Evolutionary conservation across 495 filamentous ascomycete species (phyloP).

Genomic region (Xylaria palmicola): DNA sequence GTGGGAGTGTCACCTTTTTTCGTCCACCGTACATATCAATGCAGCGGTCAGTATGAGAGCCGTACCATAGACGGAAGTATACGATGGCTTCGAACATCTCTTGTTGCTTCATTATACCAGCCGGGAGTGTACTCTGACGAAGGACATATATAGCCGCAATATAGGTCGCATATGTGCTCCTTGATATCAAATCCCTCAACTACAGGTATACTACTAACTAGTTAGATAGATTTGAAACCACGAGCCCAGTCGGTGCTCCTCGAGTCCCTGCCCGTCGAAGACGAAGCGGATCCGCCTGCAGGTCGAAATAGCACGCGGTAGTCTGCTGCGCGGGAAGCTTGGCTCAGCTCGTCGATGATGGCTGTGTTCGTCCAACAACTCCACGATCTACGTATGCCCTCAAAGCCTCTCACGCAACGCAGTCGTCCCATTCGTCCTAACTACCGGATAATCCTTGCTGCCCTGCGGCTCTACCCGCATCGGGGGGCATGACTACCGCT

Average conservation of each 20-base stretch:
- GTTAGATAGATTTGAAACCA: not conserved
- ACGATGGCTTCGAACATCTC: not conserved
- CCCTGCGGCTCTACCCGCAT: not conserved
- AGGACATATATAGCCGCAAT: not conserved
- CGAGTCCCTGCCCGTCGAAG: not conserved
- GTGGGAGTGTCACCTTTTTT: too few species aligned
- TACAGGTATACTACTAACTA: not conserved
- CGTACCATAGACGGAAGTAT: not conserved
- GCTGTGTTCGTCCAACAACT: not conserved
- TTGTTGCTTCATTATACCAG: not conserved
- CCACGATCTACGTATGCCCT: not conserved
- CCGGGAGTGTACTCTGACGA: not conserved
- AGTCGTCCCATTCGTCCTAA: not conserved
- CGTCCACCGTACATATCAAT: not conserved
- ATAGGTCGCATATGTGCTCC: not conserved
- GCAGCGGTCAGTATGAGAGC: not conserved
- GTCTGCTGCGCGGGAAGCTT: not conserved
- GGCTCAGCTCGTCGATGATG: constrained; percentile 4
- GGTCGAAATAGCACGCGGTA: not conserved
- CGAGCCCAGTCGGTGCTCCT: not conserved
- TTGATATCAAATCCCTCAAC: not conserved
- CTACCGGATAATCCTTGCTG: not conserved
- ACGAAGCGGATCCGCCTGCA: not conserved
- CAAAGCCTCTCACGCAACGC: not conserved
- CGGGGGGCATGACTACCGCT: not conserved